phyloP scores from a whole-genome alignment of 1,139 yeast species.

The Zygosaccharomyces sapae region DNA sequence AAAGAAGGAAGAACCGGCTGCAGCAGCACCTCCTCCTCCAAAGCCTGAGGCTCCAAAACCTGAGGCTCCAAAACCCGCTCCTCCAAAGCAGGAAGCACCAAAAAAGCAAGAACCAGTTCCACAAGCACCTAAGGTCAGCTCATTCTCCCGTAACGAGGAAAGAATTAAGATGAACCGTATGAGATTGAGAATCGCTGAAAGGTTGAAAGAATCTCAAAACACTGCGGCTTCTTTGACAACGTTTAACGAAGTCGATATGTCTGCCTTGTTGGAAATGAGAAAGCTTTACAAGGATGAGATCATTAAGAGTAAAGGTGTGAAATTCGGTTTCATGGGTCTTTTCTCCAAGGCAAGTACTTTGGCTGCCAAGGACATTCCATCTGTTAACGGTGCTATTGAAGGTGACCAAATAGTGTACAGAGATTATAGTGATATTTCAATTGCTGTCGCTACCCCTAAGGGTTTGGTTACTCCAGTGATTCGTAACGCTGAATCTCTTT shows the following conservation, averaged over 20 bases:
- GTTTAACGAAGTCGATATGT: slow-evolving; percentile 97
- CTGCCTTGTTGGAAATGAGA: slow-evolving; percentile 88
- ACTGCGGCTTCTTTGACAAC: slow-evolving; percentile 98
- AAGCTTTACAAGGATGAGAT: slow-evolving; percentile 95
- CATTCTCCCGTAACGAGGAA: slow-evolving; percentile 79
- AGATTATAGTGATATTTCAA: slow-evolving; percentile 91
- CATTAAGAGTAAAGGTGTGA: slow-evolving; percentile 88
- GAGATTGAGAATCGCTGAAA: slow-evolving; percentile 98
- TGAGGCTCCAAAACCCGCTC: slow-evolving; percentile 24
- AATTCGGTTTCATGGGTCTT: slow-evolving; percentile 98
- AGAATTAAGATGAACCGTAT: slow-evolving; percentile 98
- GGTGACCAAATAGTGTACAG: slow-evolving; percentile 92
- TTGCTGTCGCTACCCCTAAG: slow-evolving; percentile 99
- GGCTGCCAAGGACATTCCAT: slow-evolving; percentile 93
- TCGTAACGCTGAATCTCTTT: slow-evolving; percentile 91
- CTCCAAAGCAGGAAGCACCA: slow-evolving; percentile 31
- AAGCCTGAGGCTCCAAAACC: slow-evolving; percentile 17
- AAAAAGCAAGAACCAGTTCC: slow-evolving; percentile 38
- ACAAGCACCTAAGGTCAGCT: slow-evolving; percentile 46
- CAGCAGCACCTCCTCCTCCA: slow-evolving; percentile 24
- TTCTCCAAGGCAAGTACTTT: slow-evolving; percentile 90
- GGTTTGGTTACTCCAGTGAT: slow-evolving; percentile 98
- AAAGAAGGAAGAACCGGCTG: slow-evolving; percentile 30
- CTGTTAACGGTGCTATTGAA: slow-evolving; percentile 94
- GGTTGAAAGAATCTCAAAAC: slow-evolving; percentile 98